Percentiles rank a stretch among this genome's conserved stretches.
Evolutionary conservation across 73 alveolate genomes (phyloP).

Genomic region (Paramecium pentaurelia): DNA sequence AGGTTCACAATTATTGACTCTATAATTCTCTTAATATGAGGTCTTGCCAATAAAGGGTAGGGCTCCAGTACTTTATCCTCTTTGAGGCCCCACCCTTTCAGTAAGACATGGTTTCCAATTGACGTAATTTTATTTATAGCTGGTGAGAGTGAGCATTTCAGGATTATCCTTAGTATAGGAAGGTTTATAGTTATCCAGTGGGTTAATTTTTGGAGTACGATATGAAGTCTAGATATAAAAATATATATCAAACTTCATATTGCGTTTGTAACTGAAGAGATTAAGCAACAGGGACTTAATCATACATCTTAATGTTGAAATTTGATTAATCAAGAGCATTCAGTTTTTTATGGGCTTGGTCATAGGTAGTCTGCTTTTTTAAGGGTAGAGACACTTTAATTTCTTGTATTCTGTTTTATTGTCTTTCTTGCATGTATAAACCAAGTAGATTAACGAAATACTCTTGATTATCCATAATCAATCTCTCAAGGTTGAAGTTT

Average conservation of each 20-base stretch:
- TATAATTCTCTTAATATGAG: not conserved
- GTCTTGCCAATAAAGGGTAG: conserved; percentile 27
- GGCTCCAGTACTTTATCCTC: not conserved
- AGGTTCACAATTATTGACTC: not conserved
- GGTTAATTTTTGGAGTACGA: not conserved
- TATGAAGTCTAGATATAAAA: not conserved
- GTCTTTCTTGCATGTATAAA: conserved; percentile 15
- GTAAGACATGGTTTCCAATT: conserved; percentile 13
- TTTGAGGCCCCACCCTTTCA: not conserved
- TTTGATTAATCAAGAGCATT: not conserved
- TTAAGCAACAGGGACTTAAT: not conserved
- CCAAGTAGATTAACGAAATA: conserved; percentile 15
- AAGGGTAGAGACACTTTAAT: not conserved
- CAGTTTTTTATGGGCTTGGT: not conserved
- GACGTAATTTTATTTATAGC: not conserved
- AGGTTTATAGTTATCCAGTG: not conserved
- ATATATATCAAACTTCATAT: not conserved
- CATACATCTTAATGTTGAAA: not conserved
- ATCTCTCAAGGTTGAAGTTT: not conserved
- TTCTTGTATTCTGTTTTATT: not conserved
- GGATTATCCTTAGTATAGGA: not conserved
- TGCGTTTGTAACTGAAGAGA: not conserved
- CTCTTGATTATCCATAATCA: conserved; percentile 17
- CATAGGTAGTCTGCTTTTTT: not conserved
- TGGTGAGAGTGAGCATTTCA: conserved; percentile 17